A percentile compares a stretch with the other conserved stretches of the same genome.
Conservation (phyloP, 176 grass and related monocot species). For the Thinopyrum elongatum region DNA sequence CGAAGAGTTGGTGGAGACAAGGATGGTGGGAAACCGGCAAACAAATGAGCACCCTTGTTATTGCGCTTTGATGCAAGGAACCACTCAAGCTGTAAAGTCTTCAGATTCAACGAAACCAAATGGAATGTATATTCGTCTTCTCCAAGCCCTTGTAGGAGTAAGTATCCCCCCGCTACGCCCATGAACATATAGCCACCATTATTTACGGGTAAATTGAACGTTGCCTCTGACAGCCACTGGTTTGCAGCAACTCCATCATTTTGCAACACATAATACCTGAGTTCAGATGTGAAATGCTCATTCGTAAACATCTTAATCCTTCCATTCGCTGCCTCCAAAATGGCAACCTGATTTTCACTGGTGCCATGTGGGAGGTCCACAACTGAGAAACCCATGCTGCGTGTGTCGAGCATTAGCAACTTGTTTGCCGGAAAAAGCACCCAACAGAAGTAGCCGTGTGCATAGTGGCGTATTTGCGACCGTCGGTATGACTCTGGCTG, state of each 20-base stretch:
- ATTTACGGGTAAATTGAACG: background rate
- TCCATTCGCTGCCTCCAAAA: slow-evolving; percentile 5
- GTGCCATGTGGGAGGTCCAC: background rate
- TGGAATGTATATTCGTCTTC: background rate
- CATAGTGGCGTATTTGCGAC: background rate
- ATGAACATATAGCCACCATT: background rate
- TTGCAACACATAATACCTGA: background rate
- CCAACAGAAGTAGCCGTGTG: slow-evolving; percentile 23
- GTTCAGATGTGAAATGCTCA: background rate
- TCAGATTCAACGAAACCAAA: background rate
- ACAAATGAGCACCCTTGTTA: background rate
- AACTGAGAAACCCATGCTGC: slow-evolving; percentile 2
- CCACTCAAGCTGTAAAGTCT: background rate
- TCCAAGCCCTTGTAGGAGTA: slow-evolving; percentile 19
- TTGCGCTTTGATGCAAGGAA: background rate
- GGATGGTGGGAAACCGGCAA: background rate
- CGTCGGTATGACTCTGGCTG: background rate
- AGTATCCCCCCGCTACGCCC: slow-evolving; percentile 25
- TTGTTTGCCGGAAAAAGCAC: background rate
- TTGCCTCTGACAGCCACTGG: background rate
- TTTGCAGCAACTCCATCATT: background rate
- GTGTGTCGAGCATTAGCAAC: slow-evolving; percentile 11
- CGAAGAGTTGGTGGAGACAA: slow-evolving; percentile 3
- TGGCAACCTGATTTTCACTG: background rate
- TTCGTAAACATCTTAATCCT: background rate